A percentile compares a stretch with the other conserved stretches of the same genome.
Conservation (phyloP, 2,329 filamentous ascomycete species). For the Stemphylium vesicarium region DNA sequence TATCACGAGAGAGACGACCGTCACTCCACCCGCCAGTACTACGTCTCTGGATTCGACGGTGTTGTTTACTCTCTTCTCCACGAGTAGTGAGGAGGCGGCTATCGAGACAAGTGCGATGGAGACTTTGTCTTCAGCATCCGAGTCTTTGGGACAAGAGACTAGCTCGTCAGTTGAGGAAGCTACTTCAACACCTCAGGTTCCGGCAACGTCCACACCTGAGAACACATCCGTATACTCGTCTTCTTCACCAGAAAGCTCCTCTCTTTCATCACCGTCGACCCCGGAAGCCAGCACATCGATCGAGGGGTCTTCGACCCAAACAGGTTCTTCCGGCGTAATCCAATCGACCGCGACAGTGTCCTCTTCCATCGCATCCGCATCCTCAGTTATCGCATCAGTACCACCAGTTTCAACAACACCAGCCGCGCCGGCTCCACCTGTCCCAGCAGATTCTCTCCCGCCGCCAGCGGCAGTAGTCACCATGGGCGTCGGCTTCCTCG, state of each 20-base stretch:
- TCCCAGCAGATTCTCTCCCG: not conserved
- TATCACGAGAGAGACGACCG: not conserved
- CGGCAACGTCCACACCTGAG: not conserved
- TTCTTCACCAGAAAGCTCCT: not conserved
- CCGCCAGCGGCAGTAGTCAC: constrained; percentile 8
- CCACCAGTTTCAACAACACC: not conserved
- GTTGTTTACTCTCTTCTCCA: not conserved
- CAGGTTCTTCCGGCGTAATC: not conserved
- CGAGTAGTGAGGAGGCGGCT: not conserved
- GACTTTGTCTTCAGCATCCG: not conserved
- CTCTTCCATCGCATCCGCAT: not conserved
- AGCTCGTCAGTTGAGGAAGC: not conserved
- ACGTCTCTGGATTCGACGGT: not conserved
- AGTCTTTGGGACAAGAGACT: not conserved
- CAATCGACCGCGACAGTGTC: not conserved
- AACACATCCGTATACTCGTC: not conserved
- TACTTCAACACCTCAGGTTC: not conserved
- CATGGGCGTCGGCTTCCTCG: constrained; percentile 4
- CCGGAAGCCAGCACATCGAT: no score
- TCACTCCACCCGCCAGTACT: not conserved
- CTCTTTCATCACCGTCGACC: not conserved
- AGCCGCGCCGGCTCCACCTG: not conserved
- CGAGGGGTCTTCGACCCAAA: not conserved
- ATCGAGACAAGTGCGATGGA: not conserved
- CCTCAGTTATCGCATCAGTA: not conserved